Evolutionary conservation across 163 green algal species (phyloP).

Genomic region (Volvox carteri): DNA sequence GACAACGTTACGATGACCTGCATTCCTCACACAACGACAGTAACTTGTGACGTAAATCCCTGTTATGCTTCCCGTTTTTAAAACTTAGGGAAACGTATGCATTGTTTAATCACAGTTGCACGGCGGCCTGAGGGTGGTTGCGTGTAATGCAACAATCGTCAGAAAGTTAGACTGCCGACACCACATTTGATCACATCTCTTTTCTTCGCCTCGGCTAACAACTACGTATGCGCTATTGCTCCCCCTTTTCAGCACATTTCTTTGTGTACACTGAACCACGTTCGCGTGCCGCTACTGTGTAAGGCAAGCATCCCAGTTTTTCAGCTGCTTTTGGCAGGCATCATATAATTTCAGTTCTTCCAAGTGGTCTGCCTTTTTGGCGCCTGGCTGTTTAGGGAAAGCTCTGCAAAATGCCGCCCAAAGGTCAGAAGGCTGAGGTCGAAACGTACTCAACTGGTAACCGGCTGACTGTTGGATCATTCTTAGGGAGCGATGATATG

Average conservation of each 20-base stretch:
- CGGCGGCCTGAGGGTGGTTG: not conserved
- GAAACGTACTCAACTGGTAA: not conserved
- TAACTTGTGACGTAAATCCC: too few relatives aligned
- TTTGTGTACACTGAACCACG: too few relatives aligned
- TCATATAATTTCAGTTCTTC: not conserved
- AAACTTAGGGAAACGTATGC: too few relatives aligned
- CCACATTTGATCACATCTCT: not conserved
- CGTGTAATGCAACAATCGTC: not conserved
- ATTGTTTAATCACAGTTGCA: too few relatives aligned
- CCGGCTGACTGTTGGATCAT: not conserved
- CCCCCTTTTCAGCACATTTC: too few relatives aligned
- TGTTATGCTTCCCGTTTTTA: too few relatives aligned
- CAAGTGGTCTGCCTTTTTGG: not conserved
- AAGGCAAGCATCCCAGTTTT: too few relatives aligned
- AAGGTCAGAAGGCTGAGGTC: constrained; percentile 21
- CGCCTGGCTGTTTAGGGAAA: not conserved
- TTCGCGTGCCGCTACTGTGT: too few relatives aligned
- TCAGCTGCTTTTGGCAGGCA: constrained; percentile 1
- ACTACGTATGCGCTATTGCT: not conserved
- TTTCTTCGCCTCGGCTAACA: not conserved
- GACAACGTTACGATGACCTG: too few relatives aligned
- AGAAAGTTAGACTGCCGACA: too few relatives aligned
- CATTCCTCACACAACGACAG: too few relatives aligned
- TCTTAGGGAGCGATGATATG: constrained; percentile 25
- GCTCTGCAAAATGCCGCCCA: constrained; percentile 24